Evolutionary conservation across 768 basidiomycete species (phyloP), one percentile per base, ranked within the genome.

Genomic region (Termitomyces sp.): DNA sequence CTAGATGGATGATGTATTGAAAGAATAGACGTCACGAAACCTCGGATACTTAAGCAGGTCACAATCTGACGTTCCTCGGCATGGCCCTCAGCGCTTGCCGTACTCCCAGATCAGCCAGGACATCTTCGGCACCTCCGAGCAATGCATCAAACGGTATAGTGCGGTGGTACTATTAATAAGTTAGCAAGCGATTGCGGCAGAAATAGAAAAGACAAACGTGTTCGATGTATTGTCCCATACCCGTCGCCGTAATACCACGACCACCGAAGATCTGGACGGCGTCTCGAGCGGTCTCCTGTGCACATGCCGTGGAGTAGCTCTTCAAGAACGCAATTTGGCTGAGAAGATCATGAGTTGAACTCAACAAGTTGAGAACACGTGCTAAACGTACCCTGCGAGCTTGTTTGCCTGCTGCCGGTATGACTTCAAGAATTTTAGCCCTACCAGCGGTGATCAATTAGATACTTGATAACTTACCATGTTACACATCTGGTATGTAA

Each of bases 401-500:
- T 87, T 84, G 60, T 79, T 78, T 1, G 90, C 85, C 74, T 92
- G 91, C 67, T 92, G 86, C 68, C 86, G 86, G 71, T 92, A 92
- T 4, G 83, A 85, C 68, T 70, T 46, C 13, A 33, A 16, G 28
- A 46, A 9, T 18, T 28, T 64, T 12, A 46, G 20, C 40, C 39
- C 24, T 35, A 35, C 22, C 12, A 9, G 20, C 9, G 0, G 16
- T 28, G n/a, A 13, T 20, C 35, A 39, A 54, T 7, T 4, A 24
- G 6, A 51, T 22, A 12, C 2, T 16, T 24, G 4, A 40, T 40
- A 20, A 1, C 65, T 3, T 24, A 68, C 69, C 92, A 94, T 93
- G 64, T 91, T 88, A 73, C 82, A 86, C 91, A 94, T 93, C 73
- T 94, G 92, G 73, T 88, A 88, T 0, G 92, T 94, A 63, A 95